phyloP scores from a whole-genome alignment of 352 stramenopile species.

The Pythium chondricola region DNA sequence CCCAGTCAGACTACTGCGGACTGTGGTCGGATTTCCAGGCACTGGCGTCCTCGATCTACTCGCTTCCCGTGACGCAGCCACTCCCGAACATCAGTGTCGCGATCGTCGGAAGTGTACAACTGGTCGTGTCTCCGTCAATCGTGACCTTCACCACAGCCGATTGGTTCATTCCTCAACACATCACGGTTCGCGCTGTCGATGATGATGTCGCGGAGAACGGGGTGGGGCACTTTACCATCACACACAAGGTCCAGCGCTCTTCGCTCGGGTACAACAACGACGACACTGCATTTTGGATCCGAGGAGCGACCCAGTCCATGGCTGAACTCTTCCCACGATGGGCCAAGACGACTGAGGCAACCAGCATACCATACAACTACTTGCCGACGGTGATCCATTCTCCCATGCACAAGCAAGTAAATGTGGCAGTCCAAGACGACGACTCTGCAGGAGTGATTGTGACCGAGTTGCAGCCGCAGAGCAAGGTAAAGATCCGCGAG shows the following conservation, averaged over 20 bases:
- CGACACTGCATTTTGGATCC: conserved; percentile 56
- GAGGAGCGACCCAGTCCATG: conserved; percentile 17
- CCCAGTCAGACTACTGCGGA: conserved; percentile 34
- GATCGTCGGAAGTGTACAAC: conserved; percentile 37
- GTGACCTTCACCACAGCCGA: conserved; percentile 56
- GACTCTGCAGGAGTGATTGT: conserved; percentile 41
- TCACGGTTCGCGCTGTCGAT: conserved; percentile 40
- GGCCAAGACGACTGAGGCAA: conserved; percentile 6
- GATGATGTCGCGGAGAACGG: conserved; percentile 37
- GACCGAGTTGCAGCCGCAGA: conserved; percentile 29
- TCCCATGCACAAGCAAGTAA: conserved; percentile 37
- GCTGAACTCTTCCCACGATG: conserved; percentile 22
- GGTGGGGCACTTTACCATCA: conserved; percentile 26
- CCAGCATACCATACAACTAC: conserved; percentile 52
- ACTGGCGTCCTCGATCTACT: conserved; percentile 30
- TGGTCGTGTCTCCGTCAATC: conserved; percentile 42
- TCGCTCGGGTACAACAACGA: conserved; percentile 39
- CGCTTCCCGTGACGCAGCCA: not conserved
- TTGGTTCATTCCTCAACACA: conserved; percentile 57
- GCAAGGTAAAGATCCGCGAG: conserved; percentile 31
- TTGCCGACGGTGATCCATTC: conserved; percentile 43
- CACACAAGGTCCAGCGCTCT: conserved; percentile 49
- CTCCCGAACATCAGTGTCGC: conserved; percentile 48
- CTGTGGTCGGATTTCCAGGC: conserved; percentile 37
- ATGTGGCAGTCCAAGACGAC: conserved; percentile 43